Base-by-base conservation (phyloP, 345 rosid genomes). In the Zanthoxylum bungeanum region DNA sequence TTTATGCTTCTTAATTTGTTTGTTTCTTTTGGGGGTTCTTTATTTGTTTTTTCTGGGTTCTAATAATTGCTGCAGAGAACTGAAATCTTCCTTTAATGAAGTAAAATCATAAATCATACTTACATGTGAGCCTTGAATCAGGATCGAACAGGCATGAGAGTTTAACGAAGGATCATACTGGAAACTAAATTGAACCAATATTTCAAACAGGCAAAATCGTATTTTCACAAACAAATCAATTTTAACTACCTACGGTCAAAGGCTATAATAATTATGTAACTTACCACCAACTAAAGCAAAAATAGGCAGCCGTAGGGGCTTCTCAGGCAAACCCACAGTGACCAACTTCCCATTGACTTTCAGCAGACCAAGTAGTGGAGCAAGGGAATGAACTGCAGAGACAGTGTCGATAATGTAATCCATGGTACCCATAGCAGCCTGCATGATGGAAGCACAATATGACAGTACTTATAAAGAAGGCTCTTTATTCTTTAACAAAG, bases 331-430 rank as follows among this genome's bases (percentile, higher is more conserved):
- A 24, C 97, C 97, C 59, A 89, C 51, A 40, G 92, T 84, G 59
- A 93, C 63, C 12, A 93, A 86, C 67, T 93, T 93, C 39, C 96
- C 97, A 44, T 80, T 89, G 65, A 88, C 69, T 77, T 86, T 93
- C 64, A 91, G 87, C 77, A 89, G 85, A 73, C 81, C 66, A 6
- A 93, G 86, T 64, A 88, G 71, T 19, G 97, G 93, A 46, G 80
- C 76, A 75, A 93, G 63, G 63, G 96, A 79, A 80, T 93, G 98
- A 64, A 78, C 89, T 67, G 97, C 94, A 34, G 98, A 87, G 9
- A 91, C 81, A 0, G 98, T 93, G 76, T 93, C 97, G 21, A 93
- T 88, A 50, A 91, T 89, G 80, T 62, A 93, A 74, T 93, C 98
- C 94, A 91, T 91, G 28, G 87, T 85, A 21, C 81, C 86, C 19